These are phyloP conservation scores for Lactarius sp. DNA, from an alignment of 768 basidiomycete genomes.

Conservation along the genomic window DNA sequence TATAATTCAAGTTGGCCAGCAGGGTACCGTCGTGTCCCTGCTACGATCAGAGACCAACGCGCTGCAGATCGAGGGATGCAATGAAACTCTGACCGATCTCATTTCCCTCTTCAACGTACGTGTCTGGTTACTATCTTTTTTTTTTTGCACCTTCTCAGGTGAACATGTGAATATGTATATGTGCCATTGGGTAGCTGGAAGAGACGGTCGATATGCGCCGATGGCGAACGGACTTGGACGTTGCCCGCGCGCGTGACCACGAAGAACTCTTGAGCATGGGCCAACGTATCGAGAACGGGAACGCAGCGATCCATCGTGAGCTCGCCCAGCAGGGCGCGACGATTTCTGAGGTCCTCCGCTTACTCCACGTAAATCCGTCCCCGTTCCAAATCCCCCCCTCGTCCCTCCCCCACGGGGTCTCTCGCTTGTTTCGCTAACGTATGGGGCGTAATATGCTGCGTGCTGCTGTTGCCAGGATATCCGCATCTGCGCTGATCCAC, in stretches of 20 bases:
- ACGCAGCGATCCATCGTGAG: conserved; percentile 19
- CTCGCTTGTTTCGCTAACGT: not conserved
- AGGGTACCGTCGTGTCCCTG: conserved; percentile 20
- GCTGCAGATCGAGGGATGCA: conserved; percentile 21
- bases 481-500: not conserved
- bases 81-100: conserved; percentile 22
- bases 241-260: conserved; percentile 20
- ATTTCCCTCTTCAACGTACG: conserved; percentile 23
- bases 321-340: conserved; percentile 24
- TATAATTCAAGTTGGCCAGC: conserved; percentile 22
- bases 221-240: conserved; percentile 20
- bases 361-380: conserved; percentile 13
- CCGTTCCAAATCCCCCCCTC: no score
- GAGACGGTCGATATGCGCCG: conserved; percentile 17
- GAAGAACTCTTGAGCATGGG: conserved; percentile 19
- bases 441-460: not conserved
- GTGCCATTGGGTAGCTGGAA: conserved; percentile 14
- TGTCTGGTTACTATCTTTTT: not conserved
- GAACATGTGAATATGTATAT: no score
- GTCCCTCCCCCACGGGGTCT: not conserved
- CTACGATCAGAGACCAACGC: conserved; percentile 22
- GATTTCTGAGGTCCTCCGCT: conserved; percentile 15
- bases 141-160: no score
- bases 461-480: not conserved
- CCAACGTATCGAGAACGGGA: conserved; percentile 18